Percentiles rank a stretch among this genome's conserved stretches.
Conservation (phyloP, 768 basidiomycete species). For the Serpula lacrymans region DNA sequence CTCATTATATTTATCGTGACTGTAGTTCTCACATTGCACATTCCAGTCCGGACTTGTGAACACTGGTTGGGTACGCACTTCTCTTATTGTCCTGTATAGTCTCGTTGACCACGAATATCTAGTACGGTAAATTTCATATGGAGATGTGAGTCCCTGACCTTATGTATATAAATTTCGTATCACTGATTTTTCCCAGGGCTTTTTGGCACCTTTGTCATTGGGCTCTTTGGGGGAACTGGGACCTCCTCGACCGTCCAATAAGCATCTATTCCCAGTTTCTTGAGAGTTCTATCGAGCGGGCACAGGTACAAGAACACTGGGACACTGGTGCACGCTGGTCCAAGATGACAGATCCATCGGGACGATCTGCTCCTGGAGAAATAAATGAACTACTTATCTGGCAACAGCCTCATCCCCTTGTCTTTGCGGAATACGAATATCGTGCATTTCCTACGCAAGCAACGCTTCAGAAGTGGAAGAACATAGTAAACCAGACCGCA, state of each 20-base stretch:
- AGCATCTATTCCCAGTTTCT: slow-evolving; percentile 48
- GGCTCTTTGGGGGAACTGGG: slow-evolving; percentile 61
- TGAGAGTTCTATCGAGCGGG: slow-evolving; percentile 39
- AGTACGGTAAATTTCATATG: slow-evolving; percentile 58
- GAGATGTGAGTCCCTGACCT: slow-evolving; percentile 41
- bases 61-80: slow-evolving; percentile 48
- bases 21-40: slow-evolving; percentile 2
- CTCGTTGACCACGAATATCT: not conserved
- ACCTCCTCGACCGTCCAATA: slow-evolving; percentile 45
- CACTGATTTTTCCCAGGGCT: slow-evolving; percentile 8
- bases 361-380: slow-evolving; percentile 54
- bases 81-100: not conserved
- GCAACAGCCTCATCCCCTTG: slow-evolving; percentile 58
- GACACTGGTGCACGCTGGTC: slow-evolving; percentile 56
- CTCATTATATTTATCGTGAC: not conserved
- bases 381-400: slow-evolving; percentile 64
- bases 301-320: slow-evolving; percentile 53
- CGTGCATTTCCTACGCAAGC: slow-evolving; percentile 38
- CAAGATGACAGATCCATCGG: slow-evolving; percentile 61
- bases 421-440: slow-evolving; percentile 57
- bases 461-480: slow-evolving; percentile 48
- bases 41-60: slow-evolving; percentile 51
- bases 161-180: not conserved
- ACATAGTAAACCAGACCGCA: slow-evolving; percentile 50
- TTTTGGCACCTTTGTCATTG: slow-evolving; percentile 61